Conservation (phyloP, 106 monocot genomes). For the Allium cepa region DNA sequence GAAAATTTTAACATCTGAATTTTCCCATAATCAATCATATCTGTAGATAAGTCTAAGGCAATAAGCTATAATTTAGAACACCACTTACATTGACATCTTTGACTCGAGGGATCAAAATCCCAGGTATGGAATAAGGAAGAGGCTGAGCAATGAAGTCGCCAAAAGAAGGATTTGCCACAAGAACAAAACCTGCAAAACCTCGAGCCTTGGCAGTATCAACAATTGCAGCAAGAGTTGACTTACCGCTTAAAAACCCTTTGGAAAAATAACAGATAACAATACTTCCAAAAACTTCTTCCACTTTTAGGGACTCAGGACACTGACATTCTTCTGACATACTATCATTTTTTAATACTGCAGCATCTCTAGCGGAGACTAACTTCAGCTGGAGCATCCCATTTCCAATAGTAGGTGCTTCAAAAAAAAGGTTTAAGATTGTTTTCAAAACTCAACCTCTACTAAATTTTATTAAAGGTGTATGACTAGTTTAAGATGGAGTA, state of each 20-base stretch:
- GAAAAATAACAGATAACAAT: constrained; percentile 74
- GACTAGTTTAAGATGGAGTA: no score
- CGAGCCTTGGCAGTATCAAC: constrained; percentile 40
- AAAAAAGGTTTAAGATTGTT: not conserved
- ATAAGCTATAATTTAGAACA: no score
- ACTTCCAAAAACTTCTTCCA: constrained; percentile 21
- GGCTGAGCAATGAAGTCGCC: constrained; percentile 66
- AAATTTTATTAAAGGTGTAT: no score
- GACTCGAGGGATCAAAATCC: constrained; percentile 45
- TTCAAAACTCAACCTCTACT: not conserved
- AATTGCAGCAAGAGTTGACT: constrained; percentile 36
- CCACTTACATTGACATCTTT: constrained; percentile 39
- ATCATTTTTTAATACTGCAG: not conserved
- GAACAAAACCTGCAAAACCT: constrained; percentile 52
- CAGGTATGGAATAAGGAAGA: constrained; percentile 58
- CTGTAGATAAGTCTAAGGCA: no score
- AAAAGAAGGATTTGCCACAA: constrained; percentile 46
- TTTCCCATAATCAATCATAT: no score
- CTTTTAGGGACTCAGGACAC: constrained; percentile 25
- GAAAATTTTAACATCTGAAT: no score
- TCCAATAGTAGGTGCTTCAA: constrained; percentile 42
- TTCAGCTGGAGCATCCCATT: constrained; percentile 24
- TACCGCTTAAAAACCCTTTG: constrained; percentile 43
- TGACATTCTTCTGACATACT: constrained; percentile 52
- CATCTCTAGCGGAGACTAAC: constrained; percentile 62